Percentiles rank a stretch among this genome's conserved stretches.
Conservation (phyloP, 805 yeast genomes). For the Wickerhamomyces alni region DNA sequence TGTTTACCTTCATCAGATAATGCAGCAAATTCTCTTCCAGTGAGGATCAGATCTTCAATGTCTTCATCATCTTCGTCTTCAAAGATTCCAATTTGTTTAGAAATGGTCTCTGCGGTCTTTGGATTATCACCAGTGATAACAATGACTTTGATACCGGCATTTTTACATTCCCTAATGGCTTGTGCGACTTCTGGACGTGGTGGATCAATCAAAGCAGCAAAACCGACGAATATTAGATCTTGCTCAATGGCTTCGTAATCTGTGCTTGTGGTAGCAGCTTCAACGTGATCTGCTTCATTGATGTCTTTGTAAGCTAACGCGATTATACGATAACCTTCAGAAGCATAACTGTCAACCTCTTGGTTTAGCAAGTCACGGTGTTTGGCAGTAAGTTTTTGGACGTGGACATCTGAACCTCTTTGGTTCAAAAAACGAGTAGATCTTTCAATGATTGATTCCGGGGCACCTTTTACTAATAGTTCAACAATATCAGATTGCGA, state of each 20-base stretch:
- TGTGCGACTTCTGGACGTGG: conserved; percentile 33
- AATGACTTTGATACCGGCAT: conserved; percentile 38
- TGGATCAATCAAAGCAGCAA: conserved; percentile 40
- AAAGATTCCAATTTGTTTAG: conserved; percentile 36
- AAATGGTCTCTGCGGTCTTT: conserved; percentile 45
- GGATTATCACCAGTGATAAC: conserved; percentile 53
- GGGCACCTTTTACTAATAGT: conserved; percentile 49
- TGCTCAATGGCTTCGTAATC: conserved; percentile 29
- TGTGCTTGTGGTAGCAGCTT: conserved; percentile 24
- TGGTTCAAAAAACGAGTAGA: conserved; percentile 34
- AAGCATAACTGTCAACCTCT: conserved; percentile 35
- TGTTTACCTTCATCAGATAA: conserved; percentile 32
- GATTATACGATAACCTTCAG: conserved; percentile 23
- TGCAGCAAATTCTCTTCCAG: conserved; percentile 31
- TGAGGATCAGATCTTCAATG: conserved; percentile 28
- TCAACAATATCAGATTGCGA: conserved; percentile 17
- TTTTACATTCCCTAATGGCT: conserved; percentile 29
- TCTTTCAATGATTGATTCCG: conserved; percentile 40
- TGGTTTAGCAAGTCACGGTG: conserved; percentile 27
- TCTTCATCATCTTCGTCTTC: conserved; percentile 21
- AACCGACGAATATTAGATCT: conserved; percentile 30
- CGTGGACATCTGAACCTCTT: conserved; percentile 13
- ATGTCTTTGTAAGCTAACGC: conserved; percentile 32
- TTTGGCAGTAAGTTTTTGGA: conserved; percentile 25
- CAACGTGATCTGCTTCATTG: conserved; percentile 25